Conservation (phyloP, 495 filamentous ascomycete genomes). For the Penicillium angulare region DNA sequence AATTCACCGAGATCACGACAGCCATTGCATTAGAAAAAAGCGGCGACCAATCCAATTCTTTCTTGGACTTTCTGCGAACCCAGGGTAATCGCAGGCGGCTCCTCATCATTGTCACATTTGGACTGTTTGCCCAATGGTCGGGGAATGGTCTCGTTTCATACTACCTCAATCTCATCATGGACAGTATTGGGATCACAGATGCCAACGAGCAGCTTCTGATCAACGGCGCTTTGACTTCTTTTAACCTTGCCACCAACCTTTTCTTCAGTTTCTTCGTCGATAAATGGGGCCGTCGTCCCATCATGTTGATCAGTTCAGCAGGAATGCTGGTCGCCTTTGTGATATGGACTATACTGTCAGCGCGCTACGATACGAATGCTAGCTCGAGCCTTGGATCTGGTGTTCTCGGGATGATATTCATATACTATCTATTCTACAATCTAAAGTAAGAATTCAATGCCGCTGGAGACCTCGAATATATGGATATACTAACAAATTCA, state of each 20-base stretch:
- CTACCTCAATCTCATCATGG: constrained; percentile 56
- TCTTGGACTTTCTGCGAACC: constrained; percentile 60
- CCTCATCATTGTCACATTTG: constrained; percentile 54
- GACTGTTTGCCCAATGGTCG: constrained; percentile 61
- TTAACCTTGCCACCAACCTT: constrained; percentile 32
- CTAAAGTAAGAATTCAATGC: constrained; percentile 28
- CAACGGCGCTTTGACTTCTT: constrained; percentile 24
- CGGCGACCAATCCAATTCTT: constrained; percentile 33
- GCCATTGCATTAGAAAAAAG: constrained; percentile 35
- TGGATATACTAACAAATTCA: too few relatives aligned
- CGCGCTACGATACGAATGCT: constrained; percentile 46
- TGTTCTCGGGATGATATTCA: constrained; percentile 58
- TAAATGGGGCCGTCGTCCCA: constrained; percentile 56
- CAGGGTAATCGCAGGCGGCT: constrained; percentile 68
- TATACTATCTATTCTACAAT: constrained; percentile 58
- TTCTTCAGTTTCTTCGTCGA: constrained; percentile 60
- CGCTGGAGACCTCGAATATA: too few relatives aligned
- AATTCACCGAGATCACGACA: constrained; percentile 36
- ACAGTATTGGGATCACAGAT: constrained; percentile 53
- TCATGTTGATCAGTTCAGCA: constrained; percentile 54
- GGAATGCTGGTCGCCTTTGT: constrained; percentile 60
- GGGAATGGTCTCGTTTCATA: constrained; percentile 68
- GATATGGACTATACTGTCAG: constrained; percentile 57
- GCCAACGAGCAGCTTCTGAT: constrained; percentile 45
- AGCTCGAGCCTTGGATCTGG: constrained; percentile 45